Evolutionary conservation across 106 monocot genomes (phyloP).

Genomic region (Xerophyta viscosa): DNA sequence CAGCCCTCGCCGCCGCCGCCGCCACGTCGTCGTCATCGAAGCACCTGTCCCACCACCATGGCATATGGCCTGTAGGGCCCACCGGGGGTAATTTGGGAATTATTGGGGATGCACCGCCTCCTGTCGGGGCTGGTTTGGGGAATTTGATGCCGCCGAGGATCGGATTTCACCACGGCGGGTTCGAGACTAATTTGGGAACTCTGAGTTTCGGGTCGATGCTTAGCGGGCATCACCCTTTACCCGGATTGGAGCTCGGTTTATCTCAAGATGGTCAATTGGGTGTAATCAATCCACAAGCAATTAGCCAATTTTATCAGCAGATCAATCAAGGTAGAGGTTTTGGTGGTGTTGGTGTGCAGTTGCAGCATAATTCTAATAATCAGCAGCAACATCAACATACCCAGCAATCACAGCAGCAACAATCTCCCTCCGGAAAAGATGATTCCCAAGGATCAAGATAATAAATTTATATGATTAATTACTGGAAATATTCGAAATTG

Average conservation of each 20-base stretch:
- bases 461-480: not conserved
- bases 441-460: constrained; percentile 29
- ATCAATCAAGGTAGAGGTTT: constrained; percentile 21
- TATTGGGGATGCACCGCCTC: not conserved
- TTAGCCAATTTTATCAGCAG: constrained; percentile 51
- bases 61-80: too few species aligned
- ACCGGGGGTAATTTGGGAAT: constrained; percentile 5
- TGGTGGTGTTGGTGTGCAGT: constrained; percentile 6
- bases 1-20: constrained; percentile 28
- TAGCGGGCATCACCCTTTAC: constrained; percentile 24
- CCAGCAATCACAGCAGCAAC: constrained; percentile 16
- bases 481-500: not conserved
- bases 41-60: not conserved
- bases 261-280: constrained; percentile 50
- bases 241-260: constrained; percentile 58
- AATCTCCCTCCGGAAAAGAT: constrained; percentile 12
- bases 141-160: constrained; percentile 4
- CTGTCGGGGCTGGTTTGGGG: not conserved
- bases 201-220: constrained; percentile 57
- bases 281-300: constrained; percentile 27
- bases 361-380: too few species aligned
- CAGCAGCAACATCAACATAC: constrained; percentile 11
- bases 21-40: constrained; percentile 7
- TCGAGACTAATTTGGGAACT: constrained; percentile 19
- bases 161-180: constrained; percentile 24